Evolutionary conservation across 371 early-diverging fungal genomes (phyloP).

Genomic region (Rhizopus delemar): DNA sequence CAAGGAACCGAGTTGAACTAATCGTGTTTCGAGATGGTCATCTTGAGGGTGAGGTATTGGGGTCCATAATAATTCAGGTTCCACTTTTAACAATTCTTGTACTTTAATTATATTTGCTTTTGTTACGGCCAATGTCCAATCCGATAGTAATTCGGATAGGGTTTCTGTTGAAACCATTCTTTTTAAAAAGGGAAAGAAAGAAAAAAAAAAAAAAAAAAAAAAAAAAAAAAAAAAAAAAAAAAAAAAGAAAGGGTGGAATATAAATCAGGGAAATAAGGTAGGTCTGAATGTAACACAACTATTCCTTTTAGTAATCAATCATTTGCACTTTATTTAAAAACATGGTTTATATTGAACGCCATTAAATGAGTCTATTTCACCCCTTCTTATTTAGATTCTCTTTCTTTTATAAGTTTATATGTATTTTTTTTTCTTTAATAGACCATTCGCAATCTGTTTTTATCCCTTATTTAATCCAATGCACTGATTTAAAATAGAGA

Average conservation of each 20-base stretch:
- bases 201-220: slow-evolving; percentile 6
- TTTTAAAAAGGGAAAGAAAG: slow-evolving; percentile 3
- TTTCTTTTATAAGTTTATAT: no score
- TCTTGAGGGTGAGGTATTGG: slow-evolving; percentile 27
- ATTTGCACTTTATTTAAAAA: background rate
- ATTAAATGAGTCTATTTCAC: no score
- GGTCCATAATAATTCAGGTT: slow-evolving; percentile 39
- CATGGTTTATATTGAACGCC: background rate
- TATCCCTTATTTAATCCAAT: no score
- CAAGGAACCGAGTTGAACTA: slow-evolving; percentile 19
- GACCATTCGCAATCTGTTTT: no score
- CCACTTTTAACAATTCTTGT: slow-evolving; percentile 18
- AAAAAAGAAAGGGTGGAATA: slow-evolving; percentile 14
- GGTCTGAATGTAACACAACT: slow-evolving; percentile 4
- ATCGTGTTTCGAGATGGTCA: slow-evolving; percentile 16
- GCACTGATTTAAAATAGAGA: no score
- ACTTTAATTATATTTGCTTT: slow-evolving; percentile 26
- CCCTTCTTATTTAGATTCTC: no score
- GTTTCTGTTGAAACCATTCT: background rate
- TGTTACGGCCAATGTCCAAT: slow-evolving; percentile 40
- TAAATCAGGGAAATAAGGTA: background rate
- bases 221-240: slow-evolving; percentile 9
- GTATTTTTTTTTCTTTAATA: no score
- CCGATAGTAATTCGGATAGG: slow-evolving; percentile 23
- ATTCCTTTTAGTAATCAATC: slow-evolving; percentile 7